Evolutionary conservation across 352 stramenopile species (phyloP).

Genomic region (Phytophthora niederhauseri): DNA sequence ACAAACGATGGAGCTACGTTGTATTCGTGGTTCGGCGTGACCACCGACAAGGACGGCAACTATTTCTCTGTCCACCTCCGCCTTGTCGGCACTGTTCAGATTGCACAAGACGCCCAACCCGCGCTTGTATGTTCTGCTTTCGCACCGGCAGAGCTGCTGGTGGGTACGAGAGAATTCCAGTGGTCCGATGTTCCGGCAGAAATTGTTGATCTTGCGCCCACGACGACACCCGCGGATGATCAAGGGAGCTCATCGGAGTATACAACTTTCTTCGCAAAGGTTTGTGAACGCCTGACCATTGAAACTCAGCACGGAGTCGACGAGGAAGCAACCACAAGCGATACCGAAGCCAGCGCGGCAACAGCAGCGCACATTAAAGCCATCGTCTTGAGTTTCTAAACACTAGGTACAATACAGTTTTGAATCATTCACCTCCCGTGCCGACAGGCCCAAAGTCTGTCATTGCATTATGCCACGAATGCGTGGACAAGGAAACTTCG

Average conservation of each 20-base stretch:
- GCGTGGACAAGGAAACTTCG: neutral
- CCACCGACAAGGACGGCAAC: constrained; percentile 3
- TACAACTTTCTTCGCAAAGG: constrained; percentile 15
- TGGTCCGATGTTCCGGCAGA: constrained; percentile 25
- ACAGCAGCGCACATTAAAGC: neutral
- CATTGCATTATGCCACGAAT: neutral
- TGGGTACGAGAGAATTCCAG: constrained; percentile 17
- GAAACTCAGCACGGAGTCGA: neutral
- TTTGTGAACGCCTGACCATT: constrained; percentile 22
- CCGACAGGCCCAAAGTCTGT: neutral
- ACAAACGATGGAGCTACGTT: neutral
- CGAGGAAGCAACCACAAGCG: neutral
- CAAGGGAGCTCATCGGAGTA: neutral
- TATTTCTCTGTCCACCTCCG: constrained; percentile 28
- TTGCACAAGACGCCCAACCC: neutral
- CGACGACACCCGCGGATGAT: neutral
- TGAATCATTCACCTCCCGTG: constrained; percentile 7
- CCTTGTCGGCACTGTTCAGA: constrained; percentile 2
- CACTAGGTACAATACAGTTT: constrained; percentile 10
- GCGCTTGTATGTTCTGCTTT: constrained; percentile 35
- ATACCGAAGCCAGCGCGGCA: neutral
- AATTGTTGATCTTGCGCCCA: constrained; percentile 2
- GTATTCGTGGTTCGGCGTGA: constrained; percentile 24
- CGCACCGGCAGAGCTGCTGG: constrained; percentile 25
- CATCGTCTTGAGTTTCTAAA: constrained; percentile 16